Conservation (phyloP, 106 monocot species). For the Dendrobium chrysotoxum region DNA sequence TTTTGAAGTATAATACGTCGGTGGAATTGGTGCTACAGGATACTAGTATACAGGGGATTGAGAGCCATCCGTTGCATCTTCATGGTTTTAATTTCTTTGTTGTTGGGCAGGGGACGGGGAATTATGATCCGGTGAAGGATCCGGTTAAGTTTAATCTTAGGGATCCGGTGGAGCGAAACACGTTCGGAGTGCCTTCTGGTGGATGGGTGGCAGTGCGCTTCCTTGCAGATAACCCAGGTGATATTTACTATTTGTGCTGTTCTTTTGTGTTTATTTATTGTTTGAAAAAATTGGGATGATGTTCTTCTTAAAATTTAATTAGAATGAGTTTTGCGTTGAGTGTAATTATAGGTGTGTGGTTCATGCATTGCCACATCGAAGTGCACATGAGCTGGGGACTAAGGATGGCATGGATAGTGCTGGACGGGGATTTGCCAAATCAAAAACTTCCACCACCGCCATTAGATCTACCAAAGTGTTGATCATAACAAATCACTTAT, state of each 20-base stretch:
- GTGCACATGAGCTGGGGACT: constrained; percentile 25
- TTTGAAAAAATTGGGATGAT: too few species aligned
- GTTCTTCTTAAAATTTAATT: too few species aligned
- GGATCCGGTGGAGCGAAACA: constrained; percentile 42
- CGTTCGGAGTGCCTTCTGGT: constrained; percentile 34
- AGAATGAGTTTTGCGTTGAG: too few species aligned
- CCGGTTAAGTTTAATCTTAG: constrained; percentile 18
- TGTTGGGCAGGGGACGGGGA: constrained; percentile 33
- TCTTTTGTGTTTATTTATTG: neutral
- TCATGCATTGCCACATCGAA: constrained; percentile 28
- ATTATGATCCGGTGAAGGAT: constrained; percentile 26
- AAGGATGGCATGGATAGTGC: constrained; percentile 20
- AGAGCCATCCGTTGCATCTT: constrained; percentile 51
- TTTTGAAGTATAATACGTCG: constrained; percentile 18
- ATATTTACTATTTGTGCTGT: neutral
- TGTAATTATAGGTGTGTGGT: constrained; percentile 17
- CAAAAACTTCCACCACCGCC: constrained; percentile 19
- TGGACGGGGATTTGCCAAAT: constrained; percentile 11
- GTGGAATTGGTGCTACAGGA: constrained; percentile 41
- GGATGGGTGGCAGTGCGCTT: constrained; percentile 53
- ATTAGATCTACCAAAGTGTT: constrained; percentile 27
- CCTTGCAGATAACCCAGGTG: constrained; percentile 45
- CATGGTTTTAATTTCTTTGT: constrained; percentile 47
- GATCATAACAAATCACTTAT: neutral
- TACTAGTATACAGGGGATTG: constrained; percentile 24